Evolutionary conservation across 768 basidiomycete genomes (phyloP), one percentile per base, ranked within the genome.

Genomic region (Suillus ampliporus): DNA sequence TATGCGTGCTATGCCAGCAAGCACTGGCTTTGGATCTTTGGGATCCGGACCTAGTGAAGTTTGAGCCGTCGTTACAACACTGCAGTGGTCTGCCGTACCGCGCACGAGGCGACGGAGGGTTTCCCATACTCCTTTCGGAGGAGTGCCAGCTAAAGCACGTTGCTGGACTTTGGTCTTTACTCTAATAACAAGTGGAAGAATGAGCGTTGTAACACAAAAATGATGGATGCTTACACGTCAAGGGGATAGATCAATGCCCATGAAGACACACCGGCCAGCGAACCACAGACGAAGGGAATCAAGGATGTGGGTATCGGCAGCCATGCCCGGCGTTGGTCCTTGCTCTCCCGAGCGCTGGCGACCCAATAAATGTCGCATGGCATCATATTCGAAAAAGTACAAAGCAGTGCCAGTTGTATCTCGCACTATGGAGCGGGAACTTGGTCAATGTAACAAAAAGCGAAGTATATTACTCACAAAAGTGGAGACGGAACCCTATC

Each of bases 111-210:
- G 87, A 65, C 80, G 79, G 40, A 95, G 78, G 14, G 95, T 96
- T 72, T 89, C 89, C 68, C 81, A 81, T 35, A 89, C 82, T 57
- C 89, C 85, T 60, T 92, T 87, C 64, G 89, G 87, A 57, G 79
- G 82, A 65, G 91, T 84, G 51, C 93, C 92, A 6, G 94, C 90
- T 57, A 98, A 79, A 28, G 94, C 89, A 58, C 96, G 88, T 76
- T 96, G 92, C 74, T 98, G 96, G n/a, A 96, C 83, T 77, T 96
- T 97, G 0, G 96, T 98, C 83, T 97, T 94, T 50, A 95, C 91
- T 47, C 91, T 93, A 66, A 21, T 65, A 37, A 65, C 51, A 67
- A 62, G 13, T 3, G n/a, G 2, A 9, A 17, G 44, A 59, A 61
- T 65, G 51, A 50, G 47, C 50, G 43, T 46, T 58, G 23, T 40